Evolutionary conservation across 371 early-diverging fungal genomes (phyloP), one percentile per base, ranked within the genome.

Genomic region (Cokeromyces recurvatus): DNA sequence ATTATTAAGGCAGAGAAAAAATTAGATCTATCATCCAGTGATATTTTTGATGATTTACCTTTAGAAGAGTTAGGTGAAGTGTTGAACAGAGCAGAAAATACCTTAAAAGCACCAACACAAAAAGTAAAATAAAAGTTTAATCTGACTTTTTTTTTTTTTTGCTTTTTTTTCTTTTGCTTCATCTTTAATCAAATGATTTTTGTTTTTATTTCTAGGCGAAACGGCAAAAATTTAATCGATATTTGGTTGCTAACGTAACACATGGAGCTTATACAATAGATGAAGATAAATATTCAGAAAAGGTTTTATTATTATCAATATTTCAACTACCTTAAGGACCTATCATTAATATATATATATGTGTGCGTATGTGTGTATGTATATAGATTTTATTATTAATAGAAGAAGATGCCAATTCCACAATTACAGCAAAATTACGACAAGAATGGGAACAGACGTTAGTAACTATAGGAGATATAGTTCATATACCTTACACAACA

Each of bases 381-480:
- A n/a, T n/a, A n/a, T 21, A 64, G 65, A 40, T 53, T 2, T 32
- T 62, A 3, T 17, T 40, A 6, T 39, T 66, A 19, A 21, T 59
- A 16, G 51, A 59, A 37, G 57, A 63, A 23, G 50, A 56, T n/a
- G 37, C 43, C 6, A 39, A 57, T 0, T 9, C 11, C 4, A 23
- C 56, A 1, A 44, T 46, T 2, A 46, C 38, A 11, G 65, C 58
- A 1, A 46, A 43, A 21, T 27, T 81, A 22, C 63, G 79, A 29
- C 65, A 71, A 3, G 70, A 69, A 9, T 81, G 81, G 81, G 12
- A 46, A 14, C 51, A 71, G 5, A 75, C 71, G 3, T 3, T 27
- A 6, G 59, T 81, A 2, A 27, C 46, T 9, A 53, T 47, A 19
- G 86, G 82, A 8, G 74, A 82, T 25, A 61, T 63, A 19, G 67